phyloP scores from a whole-genome alignment of 1,139 yeast genomes.

The Kluyveromyces marxianus region DNA sequence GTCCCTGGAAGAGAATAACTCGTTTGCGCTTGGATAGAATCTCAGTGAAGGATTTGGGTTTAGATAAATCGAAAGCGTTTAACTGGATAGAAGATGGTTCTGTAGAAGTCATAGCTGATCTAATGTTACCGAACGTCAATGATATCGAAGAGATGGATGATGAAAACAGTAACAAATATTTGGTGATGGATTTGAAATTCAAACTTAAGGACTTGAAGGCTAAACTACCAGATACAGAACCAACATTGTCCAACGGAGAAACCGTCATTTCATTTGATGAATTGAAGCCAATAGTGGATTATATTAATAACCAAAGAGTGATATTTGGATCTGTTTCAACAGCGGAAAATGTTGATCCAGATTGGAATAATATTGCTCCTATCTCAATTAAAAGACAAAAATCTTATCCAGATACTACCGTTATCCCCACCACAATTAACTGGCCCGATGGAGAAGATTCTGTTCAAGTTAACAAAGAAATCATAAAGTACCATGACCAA shows the following conservation, averaged over 20 bases:
- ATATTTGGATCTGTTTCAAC: slow-evolving; percentile 22
- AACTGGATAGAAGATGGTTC: slow-evolving; percentile 68
- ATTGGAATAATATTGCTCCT: slow-evolving; percentile 24
- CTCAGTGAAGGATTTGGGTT: slow-evolving; percentile 39
- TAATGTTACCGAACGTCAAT: slow-evolving; percentile 51
- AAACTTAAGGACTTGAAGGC: slow-evolving; percentile 59
- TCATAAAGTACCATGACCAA: slow-evolving; percentile 30
- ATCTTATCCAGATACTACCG: slow-evolving; percentile 27
- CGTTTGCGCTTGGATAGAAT: slow-evolving; percentile 60
- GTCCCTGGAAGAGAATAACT: slow-evolving; percentile 46
- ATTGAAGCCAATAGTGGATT: slow-evolving; percentile 52
- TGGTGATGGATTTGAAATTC: slow-evolving; percentile 57
- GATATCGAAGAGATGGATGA: slow-evolving; percentile 15
- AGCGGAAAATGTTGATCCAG: slow-evolving; percentile 13
- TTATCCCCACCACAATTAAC: slow-evolving; percentile 15
- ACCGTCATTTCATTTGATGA: slow-evolving; percentile 55
- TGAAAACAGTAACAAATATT: slow-evolving; percentile 42
- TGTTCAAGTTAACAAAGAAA: slow-evolving; percentile 14
- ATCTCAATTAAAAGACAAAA: slow-evolving; percentile 27
- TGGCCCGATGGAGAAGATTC: slow-evolving; percentile 18
- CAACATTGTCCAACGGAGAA: slow-evolving; percentile 44
- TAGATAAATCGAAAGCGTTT: slow-evolving; percentile 32
- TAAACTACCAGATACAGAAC: slow-evolving; percentile 44
- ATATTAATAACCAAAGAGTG: slow-evolving; percentile 42
- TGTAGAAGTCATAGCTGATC: slow-evolving; percentile 63